Percentiles rank a stretch among this genome's conserved stretches.
Evolutionary conservation across 2,329 filamentous ascomycete genomes (phyloP).

Genomic region (Ophiostoma himal-ulmi): DNA sequence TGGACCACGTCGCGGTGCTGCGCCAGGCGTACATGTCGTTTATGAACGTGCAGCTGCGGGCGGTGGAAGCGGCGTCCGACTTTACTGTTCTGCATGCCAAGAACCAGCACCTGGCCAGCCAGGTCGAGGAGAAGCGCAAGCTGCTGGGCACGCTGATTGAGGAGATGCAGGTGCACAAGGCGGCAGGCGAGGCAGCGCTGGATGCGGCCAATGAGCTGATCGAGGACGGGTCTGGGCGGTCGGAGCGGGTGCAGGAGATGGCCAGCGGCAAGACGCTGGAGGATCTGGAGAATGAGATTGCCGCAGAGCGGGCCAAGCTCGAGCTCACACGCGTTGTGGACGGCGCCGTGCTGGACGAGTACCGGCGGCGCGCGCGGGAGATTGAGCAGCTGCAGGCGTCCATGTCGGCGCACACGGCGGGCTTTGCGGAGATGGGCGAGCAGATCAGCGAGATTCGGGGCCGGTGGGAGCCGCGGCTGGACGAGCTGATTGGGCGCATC

Average conservation of each 20-base stretch:
- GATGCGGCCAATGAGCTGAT: constrained; percentile 27
- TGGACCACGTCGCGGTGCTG: constrained; percentile 58
- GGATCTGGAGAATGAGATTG: constrained; percentile 66
- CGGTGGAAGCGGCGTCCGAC: constrained; percentile 80
- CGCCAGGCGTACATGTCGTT: constrained; percentile 57
- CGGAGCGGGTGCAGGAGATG: constrained; percentile 41
- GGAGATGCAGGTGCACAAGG: constrained; percentile 24
- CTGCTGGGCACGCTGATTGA: constrained; percentile 35
- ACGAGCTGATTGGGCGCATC: constrained; percentile 71
- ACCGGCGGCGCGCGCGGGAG: constrained; percentile 62
- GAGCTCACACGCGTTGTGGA: constrained; percentile 76
- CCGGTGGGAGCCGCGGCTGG: constrained; percentile 78
- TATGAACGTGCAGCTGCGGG: constrained; percentile 62
- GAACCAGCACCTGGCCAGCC: constrained; percentile 52
- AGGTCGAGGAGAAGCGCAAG: constrained; percentile 33
- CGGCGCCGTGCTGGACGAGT: constrained; percentile 68
- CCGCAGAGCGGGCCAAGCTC: constrained; percentile 66
- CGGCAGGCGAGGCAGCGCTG: constrained; percentile 30
- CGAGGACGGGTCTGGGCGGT: constrained; percentile 35
- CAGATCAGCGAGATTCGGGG: constrained; percentile 61
- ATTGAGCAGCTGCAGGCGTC: constrained; percentile 59
- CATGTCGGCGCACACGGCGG: constrained; percentile 49
- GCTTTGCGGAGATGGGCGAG: constrained; percentile 49
- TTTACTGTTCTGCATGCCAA: constrained; percentile 60
- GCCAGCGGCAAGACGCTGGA: constrained; percentile 50